Percentiles rank a stretch among this genome's conserved stretches.
Conservation (phyloP, 2,329 filamentous ascomycete genomes). For the Aspergillus ruber region DNA sequence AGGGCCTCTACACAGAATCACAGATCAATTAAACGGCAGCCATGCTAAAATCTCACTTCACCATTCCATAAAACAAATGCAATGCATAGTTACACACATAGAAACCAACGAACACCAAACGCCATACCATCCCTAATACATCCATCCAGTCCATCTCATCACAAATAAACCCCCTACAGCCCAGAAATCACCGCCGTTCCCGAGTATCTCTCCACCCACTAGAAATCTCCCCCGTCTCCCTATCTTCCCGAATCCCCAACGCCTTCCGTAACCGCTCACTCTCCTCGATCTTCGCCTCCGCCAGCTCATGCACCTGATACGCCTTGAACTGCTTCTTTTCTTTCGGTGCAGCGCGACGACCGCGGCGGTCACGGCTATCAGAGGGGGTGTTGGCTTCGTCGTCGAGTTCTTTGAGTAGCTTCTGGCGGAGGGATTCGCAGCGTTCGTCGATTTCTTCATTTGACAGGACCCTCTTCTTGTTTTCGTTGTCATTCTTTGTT, state of each 20-base stretch:
- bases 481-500: conserved; percentile 11
- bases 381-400: conserved; percentile 25
- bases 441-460: conserved; percentile 86
- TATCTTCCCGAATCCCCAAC: conserved; percentile 80
- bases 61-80: neutral
- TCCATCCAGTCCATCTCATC: neutral
- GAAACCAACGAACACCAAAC: conserved; percentile 3
- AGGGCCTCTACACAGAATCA: no score
- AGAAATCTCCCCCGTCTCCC: conserved; percentile 65
- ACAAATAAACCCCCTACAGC: no score
- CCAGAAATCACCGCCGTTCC: neutral
- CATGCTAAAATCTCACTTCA: no score
- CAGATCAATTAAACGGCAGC: no score
- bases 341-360: conserved; percentile 9
- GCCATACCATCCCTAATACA: neutral
- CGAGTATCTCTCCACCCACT: conserved; percentile 4
- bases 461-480: conserved; percentile 42
- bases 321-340: conserved; percentile 61
- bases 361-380: conserved; percentile 1
- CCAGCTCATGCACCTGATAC: conserved; percentile 93
- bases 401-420: conserved; percentile 54
- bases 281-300: conserved; percentile 92
- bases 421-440: conserved; percentile 60
- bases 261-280: conserved; percentile 81
- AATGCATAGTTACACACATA: neutral